A percentile compares a stretch with the other conserved stretches of the same genome.
phyloP scores from a whole-genome alignment of 495 filamentous ascomycete species.

The Penicillium silybi region DNA sequence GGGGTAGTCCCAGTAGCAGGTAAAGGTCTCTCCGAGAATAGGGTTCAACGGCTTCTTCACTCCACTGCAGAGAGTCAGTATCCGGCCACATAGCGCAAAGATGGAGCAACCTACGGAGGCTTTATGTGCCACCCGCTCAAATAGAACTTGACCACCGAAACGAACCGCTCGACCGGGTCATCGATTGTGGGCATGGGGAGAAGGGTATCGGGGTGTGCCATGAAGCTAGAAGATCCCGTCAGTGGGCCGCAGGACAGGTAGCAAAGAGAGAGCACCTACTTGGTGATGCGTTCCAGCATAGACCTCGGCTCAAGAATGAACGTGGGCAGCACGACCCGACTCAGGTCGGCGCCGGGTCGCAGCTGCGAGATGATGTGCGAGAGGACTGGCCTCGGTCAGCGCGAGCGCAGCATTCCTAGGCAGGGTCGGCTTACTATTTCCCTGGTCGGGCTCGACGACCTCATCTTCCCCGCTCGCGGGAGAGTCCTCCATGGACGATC shows the following conservation, averaged over 20 bases:
- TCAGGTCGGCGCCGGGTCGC: slow-evolving; percentile 90
- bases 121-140: slow-evolving; percentile 98
- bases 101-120: slow-evolving; percentile 68
- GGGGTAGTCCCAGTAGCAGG: slow-evolving; percentile 91
- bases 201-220: slow-evolving; percentile 97
- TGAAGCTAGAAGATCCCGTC: slow-evolving; percentile 63
- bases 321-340: slow-evolving; percentile 89
- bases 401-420: neutral
- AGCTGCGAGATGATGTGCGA: slow-evolving; percentile 96
- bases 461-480: slow-evolving; percentile 60
- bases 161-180: slow-evolving; percentile 86
- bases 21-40: slow-evolving; percentile 91
- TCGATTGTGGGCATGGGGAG: slow-evolving; percentile 82
- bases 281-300: slow-evolving; percentile 98
- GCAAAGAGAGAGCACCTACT: slow-evolving; percentile 51
- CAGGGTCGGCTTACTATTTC: slow-evolving; percentile 46
- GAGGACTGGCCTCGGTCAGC: slow-evolving; percentile 55
- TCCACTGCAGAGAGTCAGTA: slow-evolving; percentile 52
- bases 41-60: slow-evolving; percentile 99
- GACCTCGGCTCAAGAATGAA: slow-evolving; percentile 97
- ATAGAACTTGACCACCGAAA: slow-evolving; percentile 96
- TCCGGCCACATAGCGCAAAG: neutral
- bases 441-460: slow-evolving; percentile 66
- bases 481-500: slow-evolving; percentile 54
- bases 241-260: neutral